phyloP scores from a whole-genome alignment of 1,139 yeast genomes.

The Debaryomyces sp. region DNA sequence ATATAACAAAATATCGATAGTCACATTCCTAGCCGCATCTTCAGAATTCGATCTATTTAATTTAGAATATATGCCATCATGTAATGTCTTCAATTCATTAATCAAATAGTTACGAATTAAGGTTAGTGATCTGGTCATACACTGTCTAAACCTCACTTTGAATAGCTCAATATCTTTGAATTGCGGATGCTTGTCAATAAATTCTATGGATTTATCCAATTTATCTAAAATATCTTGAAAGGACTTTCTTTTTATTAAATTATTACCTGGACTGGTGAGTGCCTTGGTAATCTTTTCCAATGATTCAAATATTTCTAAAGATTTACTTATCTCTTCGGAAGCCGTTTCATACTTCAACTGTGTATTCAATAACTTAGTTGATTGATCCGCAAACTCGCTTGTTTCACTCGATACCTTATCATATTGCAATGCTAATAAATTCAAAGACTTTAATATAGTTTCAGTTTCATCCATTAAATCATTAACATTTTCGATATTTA shows the following conservation, averaged over 20 bases:
- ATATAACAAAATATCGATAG: slow-evolving; percentile 44
- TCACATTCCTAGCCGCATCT: slow-evolving; percentile 13
- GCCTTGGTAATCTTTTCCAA: slow-evolving; percentile 70
- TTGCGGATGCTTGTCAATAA: slow-evolving; percentile 40
- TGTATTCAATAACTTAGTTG: slow-evolving; percentile 55
- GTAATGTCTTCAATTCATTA: slow-evolving; percentile 44
- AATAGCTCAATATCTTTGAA: slow-evolving; percentile 75
- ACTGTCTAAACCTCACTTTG: slow-evolving; percentile 75
- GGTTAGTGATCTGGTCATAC: slow-evolving; percentile 81
- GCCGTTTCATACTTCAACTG: slow-evolving; percentile 48
- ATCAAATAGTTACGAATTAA: slow-evolving; percentile 70
- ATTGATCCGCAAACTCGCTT: slow-evolving; percentile 60
- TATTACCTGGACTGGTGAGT: slow-evolving; percentile 71
- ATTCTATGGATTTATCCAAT: slow-evolving; percentile 56
- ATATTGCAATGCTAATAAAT: slow-evolving; percentile 51
- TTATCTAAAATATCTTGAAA: slow-evolving; percentile 58
- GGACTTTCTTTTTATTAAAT: slow-evolving; percentile 58
- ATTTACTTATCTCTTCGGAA: slow-evolving; percentile 51
- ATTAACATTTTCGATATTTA: slow-evolving; percentile 35
- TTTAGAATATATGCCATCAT: slow-evolving; percentile 15
- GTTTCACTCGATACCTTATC: slow-evolving; percentile 63
- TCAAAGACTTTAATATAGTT: slow-evolving; percentile 42
- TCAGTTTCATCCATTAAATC: slow-evolving; percentile 44
- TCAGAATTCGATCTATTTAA: slow-evolving; percentile 45
- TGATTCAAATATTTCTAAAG: slow-evolving; percentile 65